These are phyloP conservation scores for Leptomonas pyrrhocoris DNA, from an alignment of 208 protist species.

Conservation along the genomic window DNA sequence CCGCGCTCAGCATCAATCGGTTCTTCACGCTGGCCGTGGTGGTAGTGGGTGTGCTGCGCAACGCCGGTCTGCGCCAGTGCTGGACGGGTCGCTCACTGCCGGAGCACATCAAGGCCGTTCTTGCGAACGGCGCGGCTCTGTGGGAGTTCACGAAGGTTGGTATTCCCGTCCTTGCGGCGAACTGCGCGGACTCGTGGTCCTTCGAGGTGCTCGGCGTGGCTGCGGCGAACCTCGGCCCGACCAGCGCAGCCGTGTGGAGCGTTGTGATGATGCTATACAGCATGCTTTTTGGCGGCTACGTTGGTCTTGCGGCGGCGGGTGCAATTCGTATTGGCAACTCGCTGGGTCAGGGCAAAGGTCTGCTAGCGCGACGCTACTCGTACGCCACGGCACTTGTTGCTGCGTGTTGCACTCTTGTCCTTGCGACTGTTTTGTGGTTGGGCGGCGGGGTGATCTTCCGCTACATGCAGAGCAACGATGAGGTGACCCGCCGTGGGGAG, in stretches of 20 bases:
- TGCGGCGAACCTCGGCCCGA: slow-evolving; percentile 28
- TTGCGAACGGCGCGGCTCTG: slow-evolving; percentile 18
- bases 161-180: slow-evolving; percentile 31
- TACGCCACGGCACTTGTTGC: slow-evolving; percentile 6
- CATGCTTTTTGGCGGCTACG: slow-evolving; percentile 29
- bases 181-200: slow-evolving; percentile 41
- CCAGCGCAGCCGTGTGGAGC: slow-evolving; percentile 28
- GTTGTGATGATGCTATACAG: slow-evolving; percentile 36
- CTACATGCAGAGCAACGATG: slow-evolving; percentile 32
- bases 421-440: neutral
- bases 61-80: slow-evolving; percentile 26
- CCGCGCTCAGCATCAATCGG: slow-evolving; percentile 35
- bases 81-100: slow-evolving; percentile 17
- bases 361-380: slow-evolving; percentile 31
- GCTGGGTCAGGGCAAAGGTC: slow-evolving; percentile 27
- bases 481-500: slow-evolving; percentile 26
- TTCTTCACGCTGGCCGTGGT: slow-evolving; percentile 14
- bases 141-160: slow-evolving; percentile 26
- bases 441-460: neutral
- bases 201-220: slow-evolving; percentile 38
- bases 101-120: slow-evolving; percentile 21
- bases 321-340: slow-evolving; percentile 40
- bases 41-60: neutral
- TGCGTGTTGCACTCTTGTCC: neutral
- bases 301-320: slow-evolving; percentile 25